Evolutionary conservation across 352 stramenopile species (phyloP), one percentile per base, ranked within the genome.

Genomic region (Globisporangium paddicum): DNA sequence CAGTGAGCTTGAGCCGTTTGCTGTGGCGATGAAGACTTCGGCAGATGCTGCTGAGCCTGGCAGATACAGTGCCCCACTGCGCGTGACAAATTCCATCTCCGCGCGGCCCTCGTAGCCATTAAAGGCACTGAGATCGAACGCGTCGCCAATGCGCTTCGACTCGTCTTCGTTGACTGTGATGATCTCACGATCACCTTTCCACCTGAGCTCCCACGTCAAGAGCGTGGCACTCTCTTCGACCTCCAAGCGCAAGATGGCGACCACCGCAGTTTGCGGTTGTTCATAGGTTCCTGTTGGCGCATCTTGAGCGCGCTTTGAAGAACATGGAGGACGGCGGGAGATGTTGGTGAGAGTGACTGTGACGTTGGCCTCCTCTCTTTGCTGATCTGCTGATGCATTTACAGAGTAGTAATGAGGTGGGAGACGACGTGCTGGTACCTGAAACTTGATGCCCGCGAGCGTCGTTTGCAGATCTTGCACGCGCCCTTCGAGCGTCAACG

Each of bases 301-400:
- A 11, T 44, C 18, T 8, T 42, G 38, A 59, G 21, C 23, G n/a
- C 18, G 26, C 28, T 23, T 37, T 50, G 38, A 14, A 10, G 26
- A 41, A 37, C 8, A 28, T 13, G 11, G 8, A 38, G 35, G 30
- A 13, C 35, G 52, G 11, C 26, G 59, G 28, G 59, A 60, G 7
- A 66, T 40, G 25, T 61, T 52, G 4, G 34, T 47, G 44, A 66
- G 23, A 18, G 59, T 56, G 52, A 60, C n/a, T 2, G 25, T 47
- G 34, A 66, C 30, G 30, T 41, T 52, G 3, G 13, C 5, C 5
- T 23, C 21, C 11, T 21, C 13, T n/a, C 37, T 32, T 14, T 5
- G 5, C 23, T 25, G 2, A n/a, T 9, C 19, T 38, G 13, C 26
- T 21, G 30, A 5, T 48, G 40, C 11, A 25, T 32, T 1, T 16